Evolutionary conservation across 2,329 filamentous ascomycete genomes (phyloP).

Genomic region (Cercospora sp.): DNA sequence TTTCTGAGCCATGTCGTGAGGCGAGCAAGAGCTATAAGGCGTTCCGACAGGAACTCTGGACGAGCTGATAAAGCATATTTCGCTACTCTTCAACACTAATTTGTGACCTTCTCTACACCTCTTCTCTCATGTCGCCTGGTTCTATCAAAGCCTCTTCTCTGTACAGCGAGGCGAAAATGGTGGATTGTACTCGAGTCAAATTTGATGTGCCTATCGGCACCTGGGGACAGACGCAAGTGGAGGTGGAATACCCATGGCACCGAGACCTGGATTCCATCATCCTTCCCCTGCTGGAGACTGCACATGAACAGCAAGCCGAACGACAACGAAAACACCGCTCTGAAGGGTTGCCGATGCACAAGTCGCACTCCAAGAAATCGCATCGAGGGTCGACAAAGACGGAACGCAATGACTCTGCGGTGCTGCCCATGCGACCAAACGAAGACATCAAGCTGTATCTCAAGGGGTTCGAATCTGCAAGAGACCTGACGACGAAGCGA

Average conservation of each 20-base stretch:
- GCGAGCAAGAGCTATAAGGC: background rate
- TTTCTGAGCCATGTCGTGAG: background rate
- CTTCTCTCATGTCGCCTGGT: constrained; percentile 5
- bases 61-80: background rate
- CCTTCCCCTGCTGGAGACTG: constrained; percentile 17
- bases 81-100: background rate
- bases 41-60: background rate
- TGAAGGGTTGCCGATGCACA: constrained; percentile 1
- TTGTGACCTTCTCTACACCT: background rate
- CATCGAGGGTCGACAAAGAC: background rate
- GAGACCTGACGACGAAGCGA: constrained; percentile 15
- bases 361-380: constrained; percentile 8
- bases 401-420: background rate
- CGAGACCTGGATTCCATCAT: constrained; percentile 21
- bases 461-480: constrained; percentile 17
- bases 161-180: constrained; percentile 14
- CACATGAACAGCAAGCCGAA: constrained; percentile 18
- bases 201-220: constrained; percentile 21
- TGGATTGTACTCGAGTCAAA: constrained; percentile 16
- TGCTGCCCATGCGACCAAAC: constrained; percentile 15
- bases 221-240: constrained; percentile 18
- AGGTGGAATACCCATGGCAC: constrained; percentile 23
- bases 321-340: constrained; percentile 16
- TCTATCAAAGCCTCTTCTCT: constrained; percentile 11
- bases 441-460: constrained; percentile 20